These are phyloP conservation scores for Punctularia strigosozonata DNA, from an alignment of 768 basidiomycete genomes.

Conservation along the genomic window DNA sequence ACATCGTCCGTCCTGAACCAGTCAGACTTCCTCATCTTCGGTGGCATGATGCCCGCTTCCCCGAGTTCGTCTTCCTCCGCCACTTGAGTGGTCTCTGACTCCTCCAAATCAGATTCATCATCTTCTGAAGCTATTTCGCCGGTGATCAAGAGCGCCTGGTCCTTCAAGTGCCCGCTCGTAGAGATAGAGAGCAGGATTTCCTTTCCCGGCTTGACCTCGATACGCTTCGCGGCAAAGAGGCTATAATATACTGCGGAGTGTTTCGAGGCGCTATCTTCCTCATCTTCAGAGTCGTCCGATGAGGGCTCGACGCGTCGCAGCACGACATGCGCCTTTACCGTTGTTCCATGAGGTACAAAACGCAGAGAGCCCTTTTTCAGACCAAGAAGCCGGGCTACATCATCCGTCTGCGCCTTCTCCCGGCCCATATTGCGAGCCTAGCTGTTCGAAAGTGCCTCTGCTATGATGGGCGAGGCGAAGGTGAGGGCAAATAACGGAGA, in stretches of 20 bases:
- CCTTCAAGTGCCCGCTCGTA: constrained; percentile 40
- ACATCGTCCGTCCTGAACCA: neutral
- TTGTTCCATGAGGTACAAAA: constrained; percentile 53
- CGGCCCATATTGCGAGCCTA: too few species aligned
- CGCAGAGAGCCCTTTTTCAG: constrained; percentile 51
- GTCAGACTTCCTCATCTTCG: constrained; percentile 48
- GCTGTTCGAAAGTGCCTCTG: too few species aligned
- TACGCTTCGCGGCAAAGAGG: constrained; percentile 56
- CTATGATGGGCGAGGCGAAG: too few species aligned
- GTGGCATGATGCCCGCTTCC: constrained; percentile 30
- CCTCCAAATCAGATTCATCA: constrained; percentile 26
- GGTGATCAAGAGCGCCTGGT: constrained; percentile 47
- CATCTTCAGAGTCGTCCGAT: constrained; percentile 32
- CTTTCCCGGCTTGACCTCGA: constrained; percentile 61
- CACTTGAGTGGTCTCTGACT: constrained; percentile 23
- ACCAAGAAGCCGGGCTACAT: constrained; percentile 47
- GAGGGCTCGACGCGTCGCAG: constrained; percentile 47
- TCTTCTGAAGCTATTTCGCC: constrained; percentile 30
- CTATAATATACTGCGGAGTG: constrained; percentile 43
- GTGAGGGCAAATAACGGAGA: too few species aligned
- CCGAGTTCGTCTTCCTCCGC: constrained; percentile 27
- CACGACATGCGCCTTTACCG: constrained; percentile 58
- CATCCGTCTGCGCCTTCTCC: too few species aligned
- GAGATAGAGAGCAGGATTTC: constrained; percentile 53
- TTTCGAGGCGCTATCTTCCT: constrained; percentile 23